Evolutionary conservation across 768 basidiomycete genomes (phyloP).

Genomic region (Suillus brevipes): DNA sequence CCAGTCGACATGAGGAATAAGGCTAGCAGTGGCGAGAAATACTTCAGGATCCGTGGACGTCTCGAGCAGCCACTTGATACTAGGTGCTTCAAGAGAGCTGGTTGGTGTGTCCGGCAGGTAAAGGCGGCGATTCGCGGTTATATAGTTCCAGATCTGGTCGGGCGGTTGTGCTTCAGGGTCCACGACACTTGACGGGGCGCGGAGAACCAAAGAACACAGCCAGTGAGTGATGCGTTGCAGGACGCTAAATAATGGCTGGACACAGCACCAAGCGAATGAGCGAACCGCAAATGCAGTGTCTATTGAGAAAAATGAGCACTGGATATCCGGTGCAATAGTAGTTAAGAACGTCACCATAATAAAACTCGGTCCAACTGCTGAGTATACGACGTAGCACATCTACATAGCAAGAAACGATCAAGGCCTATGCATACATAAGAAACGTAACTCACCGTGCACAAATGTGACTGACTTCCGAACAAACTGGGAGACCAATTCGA

Average conservation of each 20-base stretch:
- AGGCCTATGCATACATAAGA: too few relatives aligned
- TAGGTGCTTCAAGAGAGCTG: background rate
- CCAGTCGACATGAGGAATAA: background rate
- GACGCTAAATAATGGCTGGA: too few relatives aligned
- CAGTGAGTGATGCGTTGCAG: too few relatives aligned
- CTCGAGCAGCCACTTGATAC: constrained; percentile 11
- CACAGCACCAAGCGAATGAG: too few relatives aligned
- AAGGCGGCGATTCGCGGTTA: background rate
- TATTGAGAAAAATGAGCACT: too few relatives aligned
- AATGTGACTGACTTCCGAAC: background rate
- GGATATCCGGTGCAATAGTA: background rate
- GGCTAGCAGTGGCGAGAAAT: too few relatives aligned
- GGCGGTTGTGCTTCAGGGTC: background rate
- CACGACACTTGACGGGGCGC: too few relatives aligned
- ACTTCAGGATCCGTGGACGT: too few relatives aligned
- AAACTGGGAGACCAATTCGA: background rate
- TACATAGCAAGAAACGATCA: too few relatives aligned
- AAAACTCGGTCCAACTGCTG: background rate
- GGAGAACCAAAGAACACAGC: too few relatives aligned
- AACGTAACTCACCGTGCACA: background rate
- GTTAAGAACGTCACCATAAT: background rate
- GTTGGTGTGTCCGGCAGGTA: background rate
- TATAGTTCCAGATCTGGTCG: background rate
- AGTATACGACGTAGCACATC: background rate
- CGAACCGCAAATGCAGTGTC: too few relatives aligned